A percentile compares a stretch with the other conserved stretches of the same genome.
Evolutionary conservation across 164 flowering plant species (phyloP).

Genomic region (Macadamia integrifolia): DNA sequence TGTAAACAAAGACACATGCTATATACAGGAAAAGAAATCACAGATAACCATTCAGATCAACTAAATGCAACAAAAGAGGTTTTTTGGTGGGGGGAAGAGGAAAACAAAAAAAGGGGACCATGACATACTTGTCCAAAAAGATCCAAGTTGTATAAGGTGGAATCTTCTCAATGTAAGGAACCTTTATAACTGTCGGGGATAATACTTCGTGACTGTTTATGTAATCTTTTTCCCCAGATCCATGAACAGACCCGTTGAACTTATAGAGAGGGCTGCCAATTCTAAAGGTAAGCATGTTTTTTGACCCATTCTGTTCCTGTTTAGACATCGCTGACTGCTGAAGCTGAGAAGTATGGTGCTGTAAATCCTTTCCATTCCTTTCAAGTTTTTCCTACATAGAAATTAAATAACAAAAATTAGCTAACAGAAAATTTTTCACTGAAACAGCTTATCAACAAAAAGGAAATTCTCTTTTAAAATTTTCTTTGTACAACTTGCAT

Average conservation of each 20-base stretch:
- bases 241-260: slow-evolving; percentile 39
- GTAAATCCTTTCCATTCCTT: slow-evolving; percentile 43
- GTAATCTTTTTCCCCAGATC: slow-evolving; percentile 51
- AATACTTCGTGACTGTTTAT: slow-evolving; percentile 41
- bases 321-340: slow-evolving; percentile 25
- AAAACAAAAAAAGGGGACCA: background rate
- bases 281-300: slow-evolving; percentile 46
- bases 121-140: slow-evolving; percentile 67
- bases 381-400: slow-evolving; percentile 55
- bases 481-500: background rate
- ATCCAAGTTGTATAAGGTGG: slow-evolving; percentile 97
- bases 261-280: slow-evolving; percentile 43
- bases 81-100: too few relatives aligned
- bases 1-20: too few relatives aligned
- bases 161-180: slow-evolving; percentile 63
- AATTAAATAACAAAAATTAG: slow-evolving; percentile 1
- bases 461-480: too few relatives aligned
- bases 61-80: too few relatives aligned
- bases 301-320: slow-evolving; percentile 23
- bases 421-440: background rate
- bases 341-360: slow-evolving; percentile 34
- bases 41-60: background rate
- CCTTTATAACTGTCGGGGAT: slow-evolving; percentile 36
- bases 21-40: background rate
- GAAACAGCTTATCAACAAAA: background rate